Conservation (phyloP, 2,329 filamentous ascomycete genomes). For the Samsoniella hepiali region DNA sequence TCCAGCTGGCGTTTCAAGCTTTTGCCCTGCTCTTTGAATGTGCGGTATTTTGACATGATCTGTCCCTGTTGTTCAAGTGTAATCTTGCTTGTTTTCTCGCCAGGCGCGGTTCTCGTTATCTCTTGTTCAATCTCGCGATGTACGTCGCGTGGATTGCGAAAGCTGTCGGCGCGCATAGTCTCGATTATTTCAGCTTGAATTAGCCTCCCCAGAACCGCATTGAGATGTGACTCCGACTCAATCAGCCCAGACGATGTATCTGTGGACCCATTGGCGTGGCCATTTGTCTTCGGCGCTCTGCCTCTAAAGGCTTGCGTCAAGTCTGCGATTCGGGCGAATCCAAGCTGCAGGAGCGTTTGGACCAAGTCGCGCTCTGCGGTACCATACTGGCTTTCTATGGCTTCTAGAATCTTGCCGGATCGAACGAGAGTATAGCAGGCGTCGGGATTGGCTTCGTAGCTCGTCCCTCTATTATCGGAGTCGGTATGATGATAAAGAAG, state of each 20-base stretch:
- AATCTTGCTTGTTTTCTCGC: conserved; percentile 54
- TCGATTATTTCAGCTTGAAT: conserved; percentile 67
- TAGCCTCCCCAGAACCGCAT: conserved; percentile 49
- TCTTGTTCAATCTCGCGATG: conserved; percentile 61
- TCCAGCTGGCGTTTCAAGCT: conserved; percentile 51
- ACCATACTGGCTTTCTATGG: conserved; percentile 72
- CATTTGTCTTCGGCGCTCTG: conserved; percentile 35
- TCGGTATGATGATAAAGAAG: conserved; percentile 72
- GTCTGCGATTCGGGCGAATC: conserved; percentile 71
- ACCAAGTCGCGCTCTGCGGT: conserved; percentile 70
- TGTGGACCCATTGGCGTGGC: conserved; percentile 34
- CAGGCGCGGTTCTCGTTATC: conserved; percentile 48
- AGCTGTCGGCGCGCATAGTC: conserved; percentile 55
- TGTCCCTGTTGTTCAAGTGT: conserved; percentile 59
- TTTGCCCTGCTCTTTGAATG: conserved; percentile 52
- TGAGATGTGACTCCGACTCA: conserved; percentile 46
- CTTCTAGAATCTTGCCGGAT: conserved; percentile 74
- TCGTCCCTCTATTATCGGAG: conserved; percentile 58
- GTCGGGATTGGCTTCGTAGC: conserved; percentile 80
- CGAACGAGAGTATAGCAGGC: conserved; percentile 81
- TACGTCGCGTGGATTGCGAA: conserved; percentile 59
- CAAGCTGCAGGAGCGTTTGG: conserved; percentile 70
- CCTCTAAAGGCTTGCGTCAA: conserved; percentile 60
- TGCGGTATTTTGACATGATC: conserved; percentile 50
- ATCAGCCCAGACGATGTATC: conserved; percentile 36